Evolutionary conservation across 345 rosid genomes (phyloP), one percentile per base, ranked within the genome.

Genomic region (Conringia planisiliqua): DNA sequence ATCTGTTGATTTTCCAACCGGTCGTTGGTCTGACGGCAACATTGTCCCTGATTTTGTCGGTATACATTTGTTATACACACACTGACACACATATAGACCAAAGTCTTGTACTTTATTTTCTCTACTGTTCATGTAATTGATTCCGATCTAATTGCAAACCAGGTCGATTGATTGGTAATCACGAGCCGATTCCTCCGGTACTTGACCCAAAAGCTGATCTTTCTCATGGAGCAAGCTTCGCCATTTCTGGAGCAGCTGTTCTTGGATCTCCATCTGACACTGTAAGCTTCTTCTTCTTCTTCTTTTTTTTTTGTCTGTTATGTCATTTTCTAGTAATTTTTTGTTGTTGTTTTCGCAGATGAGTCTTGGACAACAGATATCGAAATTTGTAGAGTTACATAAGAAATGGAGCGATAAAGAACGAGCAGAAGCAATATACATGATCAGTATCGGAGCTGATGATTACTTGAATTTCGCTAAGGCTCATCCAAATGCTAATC

Each of bases 1-100:
- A 0, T 79, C 79, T 62, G 10, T 62, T 3, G 82, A 79, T 32
- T 13, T n/a, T 20, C 79, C 82, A 16, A 18, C 68, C 40, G 82
- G 79, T 17, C 74, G 79, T 32, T 79, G 82, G 82, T 79, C 72
- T 1, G 82, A 79, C 67, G 82, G 82, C 57, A 18, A 0, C 36
- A 62, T 69, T 35, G 79, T 74, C 51, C 79, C 82, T 7, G 82
- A 74, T 8, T 64, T 79, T 17, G 11, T 79, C 42, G 79, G 82
- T 74, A 79, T 0, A 29, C 16, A 3, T 29, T 4, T 29, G 3
- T 1, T 7, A 51, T 14, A 44, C 1, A 20, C 13, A 29, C 2
- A 22, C 24, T 22, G 24, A 22, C 5, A 46, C 47, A 55, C 0
- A 29, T 10, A 24, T 10, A 51, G 20, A 67, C 35, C 1, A 32